Conservation (phyloP, 345 rosid species). For the Durio zibethinus region DNA sequence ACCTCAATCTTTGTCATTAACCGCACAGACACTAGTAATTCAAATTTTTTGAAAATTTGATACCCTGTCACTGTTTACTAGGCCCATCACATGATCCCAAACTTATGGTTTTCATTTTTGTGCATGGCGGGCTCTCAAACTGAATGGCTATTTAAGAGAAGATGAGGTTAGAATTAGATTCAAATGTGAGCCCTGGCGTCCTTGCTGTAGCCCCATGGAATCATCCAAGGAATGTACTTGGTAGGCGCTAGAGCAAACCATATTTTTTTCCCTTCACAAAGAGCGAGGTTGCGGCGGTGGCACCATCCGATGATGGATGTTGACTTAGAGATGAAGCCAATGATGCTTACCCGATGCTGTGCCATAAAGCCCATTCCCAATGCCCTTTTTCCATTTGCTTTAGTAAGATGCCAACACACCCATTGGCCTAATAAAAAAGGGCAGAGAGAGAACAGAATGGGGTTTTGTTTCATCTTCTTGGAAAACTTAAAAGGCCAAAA, state of each 20-base stretch:
- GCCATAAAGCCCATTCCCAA: neutral
- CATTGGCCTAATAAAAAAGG: neutral
- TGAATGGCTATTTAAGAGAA: neutral
- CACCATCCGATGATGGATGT: constrained; percentile 13
- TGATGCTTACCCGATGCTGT: constrained; percentile 13
- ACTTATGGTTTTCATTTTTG: neutral
- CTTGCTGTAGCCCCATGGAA: neutral
- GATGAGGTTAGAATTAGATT: neutral
- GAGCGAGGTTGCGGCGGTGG: constrained; percentile 17
- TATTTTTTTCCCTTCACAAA: neutral
- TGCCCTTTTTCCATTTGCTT: neutral
- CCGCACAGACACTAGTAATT: no score
- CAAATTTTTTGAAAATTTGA: no score
- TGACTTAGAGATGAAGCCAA: constrained; percentile 12
- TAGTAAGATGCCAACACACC: neutral
- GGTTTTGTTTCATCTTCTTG: neutral
- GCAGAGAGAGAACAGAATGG: neutral
- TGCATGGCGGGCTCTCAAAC: neutral
- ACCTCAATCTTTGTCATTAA: no score
- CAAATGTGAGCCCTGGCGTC: neutral
- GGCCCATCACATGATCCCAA: neutral
- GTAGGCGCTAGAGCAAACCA: neutral
- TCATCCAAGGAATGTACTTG: neutral
- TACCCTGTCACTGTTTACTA: neutral
- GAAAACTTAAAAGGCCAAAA: neutral